Evolutionary conservation across 768 basidiomycete species (phyloP).

Genomic region (Auricularia sp.): DNA sequence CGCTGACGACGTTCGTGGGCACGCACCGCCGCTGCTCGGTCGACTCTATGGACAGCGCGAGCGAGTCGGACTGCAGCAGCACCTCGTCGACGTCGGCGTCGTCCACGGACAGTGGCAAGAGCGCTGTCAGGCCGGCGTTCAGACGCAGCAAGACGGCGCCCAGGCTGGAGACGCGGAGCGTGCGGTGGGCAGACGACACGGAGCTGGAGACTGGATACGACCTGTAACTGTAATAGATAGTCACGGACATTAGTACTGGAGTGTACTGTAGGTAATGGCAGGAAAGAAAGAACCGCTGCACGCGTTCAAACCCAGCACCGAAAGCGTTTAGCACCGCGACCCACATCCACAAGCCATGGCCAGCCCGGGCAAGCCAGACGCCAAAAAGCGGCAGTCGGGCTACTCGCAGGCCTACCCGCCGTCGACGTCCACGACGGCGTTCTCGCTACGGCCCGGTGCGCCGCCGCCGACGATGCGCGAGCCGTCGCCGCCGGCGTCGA

Average conservation of each 20-base stretch:
- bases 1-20: neutral
- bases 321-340: neutral
- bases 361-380: neutral
- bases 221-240: too few species aligned
- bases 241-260: too few species aligned
- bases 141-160: neutral
- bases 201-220: too few species aligned
- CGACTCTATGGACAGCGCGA: neutral
- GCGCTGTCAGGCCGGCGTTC: neutral
- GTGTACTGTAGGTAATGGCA: too few species aligned
- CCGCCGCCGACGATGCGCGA: conserved; percentile 10
- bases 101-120: neutral
- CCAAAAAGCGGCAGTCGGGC: neutral
- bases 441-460: neutral
- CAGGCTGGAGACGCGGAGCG: too few species aligned
- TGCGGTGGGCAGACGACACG: too few species aligned
- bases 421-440: neutral
- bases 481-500: conserved; percentile 68
- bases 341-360: neutral
- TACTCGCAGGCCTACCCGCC: neutral
- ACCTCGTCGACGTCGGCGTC: neutral
- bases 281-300: neutral
- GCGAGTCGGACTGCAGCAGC: neutral
- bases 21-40: neutral
- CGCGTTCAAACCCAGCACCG: neutral